These are phyloP conservation scores for Leptomonas pyrrhocoris DNA, from an alignment of 208 protist species.

Conservation along the genomic window DNA sequence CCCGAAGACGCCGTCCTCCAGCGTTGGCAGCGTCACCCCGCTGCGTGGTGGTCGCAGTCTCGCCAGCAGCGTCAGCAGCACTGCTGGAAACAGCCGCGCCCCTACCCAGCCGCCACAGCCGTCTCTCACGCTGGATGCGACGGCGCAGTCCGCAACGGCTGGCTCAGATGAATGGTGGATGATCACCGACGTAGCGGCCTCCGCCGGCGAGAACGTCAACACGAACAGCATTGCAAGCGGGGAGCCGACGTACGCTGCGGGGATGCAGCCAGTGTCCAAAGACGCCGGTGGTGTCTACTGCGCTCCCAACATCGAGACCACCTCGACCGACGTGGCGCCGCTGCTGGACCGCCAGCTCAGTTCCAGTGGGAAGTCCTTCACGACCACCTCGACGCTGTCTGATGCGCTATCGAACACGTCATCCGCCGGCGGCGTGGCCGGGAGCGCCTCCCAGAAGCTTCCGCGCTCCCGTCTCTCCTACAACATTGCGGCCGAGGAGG, in stretches of 20 bases:
- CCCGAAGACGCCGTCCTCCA: slow-evolving; percentile 2
- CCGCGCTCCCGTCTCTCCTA: slow-evolving; percentile 9
- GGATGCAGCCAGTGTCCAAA: not conserved
- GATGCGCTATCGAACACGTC: slow-evolving; percentile 4
- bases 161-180: slow-evolving; percentile 11
- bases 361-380: not conserved
- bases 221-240: not conserved
- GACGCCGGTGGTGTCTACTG: not conserved
- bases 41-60: not conserved
- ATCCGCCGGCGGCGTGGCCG: not conserved
- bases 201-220: not conserved
- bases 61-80: slow-evolving; percentile 4
- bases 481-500: slow-evolving; percentile 22
- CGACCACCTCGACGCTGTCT: not conserved
- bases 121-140: not conserved
- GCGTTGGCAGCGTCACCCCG: not conserved
- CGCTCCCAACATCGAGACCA: not conserved
- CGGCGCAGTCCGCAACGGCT: not conserved
- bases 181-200: not conserved
- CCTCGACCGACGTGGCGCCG: not conserved
- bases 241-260: slow-evolving; percentile 4
- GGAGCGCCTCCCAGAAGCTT: not conserved
- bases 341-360: slow-evolving; percentile 6
- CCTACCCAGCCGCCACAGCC: not conserved
- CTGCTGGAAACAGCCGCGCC: not conserved